phyloP scores from a whole-genome alignment of 2,329 filamentous ascomycete species.

The Diplodia corticola region DNA sequence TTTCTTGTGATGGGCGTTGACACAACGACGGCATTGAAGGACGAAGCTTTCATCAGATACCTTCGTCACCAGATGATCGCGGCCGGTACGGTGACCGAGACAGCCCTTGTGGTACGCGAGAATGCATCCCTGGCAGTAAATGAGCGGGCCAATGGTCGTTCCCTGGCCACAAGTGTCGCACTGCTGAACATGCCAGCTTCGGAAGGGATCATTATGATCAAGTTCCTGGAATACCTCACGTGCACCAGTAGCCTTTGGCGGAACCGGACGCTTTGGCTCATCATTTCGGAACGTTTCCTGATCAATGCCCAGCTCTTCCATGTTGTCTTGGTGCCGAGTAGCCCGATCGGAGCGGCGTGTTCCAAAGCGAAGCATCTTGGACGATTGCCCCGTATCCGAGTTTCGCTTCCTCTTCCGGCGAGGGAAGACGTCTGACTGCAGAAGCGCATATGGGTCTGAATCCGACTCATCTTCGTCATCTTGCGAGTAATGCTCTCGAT shows the following conservation, averaged over 20 bases:
- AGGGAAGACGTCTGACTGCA: constrained; percentile 45
- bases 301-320: constrained; percentile 62
- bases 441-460: constrained; percentile 30
- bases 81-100: constrained; percentile 67
- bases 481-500: neutral
- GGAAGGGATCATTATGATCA: constrained; percentile 65
- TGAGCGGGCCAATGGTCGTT: constrained; percentile 65
- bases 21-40: constrained; percentile 84
- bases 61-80: constrained; percentile 92
- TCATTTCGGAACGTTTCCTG: constrained; percentile 58
- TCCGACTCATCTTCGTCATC: neutral
- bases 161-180: constrained; percentile 73
- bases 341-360: constrained; percentile 48
- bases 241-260: constrained; percentile 57
- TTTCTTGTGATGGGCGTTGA: constrained; percentile 67
- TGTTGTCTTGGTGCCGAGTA: constrained; percentile 48
- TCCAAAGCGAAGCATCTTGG: constrained; percentile 27
- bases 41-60: constrained; percentile 75
- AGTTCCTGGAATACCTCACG: constrained; percentile 72
- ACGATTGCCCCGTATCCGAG: constrained; percentile 26
- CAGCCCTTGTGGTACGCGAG: constrained; percentile 80
- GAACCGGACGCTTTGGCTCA: constrained; percentile 37
- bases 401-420: constrained; percentile 42
- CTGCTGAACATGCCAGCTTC: constrained; percentile 63
- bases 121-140: constrained; percentile 91